Percentiles rank a stretch among this genome's conserved stretches.
Conservation (phyloP, 768 basidiomycete species). For the Trametes villosa region DNA sequence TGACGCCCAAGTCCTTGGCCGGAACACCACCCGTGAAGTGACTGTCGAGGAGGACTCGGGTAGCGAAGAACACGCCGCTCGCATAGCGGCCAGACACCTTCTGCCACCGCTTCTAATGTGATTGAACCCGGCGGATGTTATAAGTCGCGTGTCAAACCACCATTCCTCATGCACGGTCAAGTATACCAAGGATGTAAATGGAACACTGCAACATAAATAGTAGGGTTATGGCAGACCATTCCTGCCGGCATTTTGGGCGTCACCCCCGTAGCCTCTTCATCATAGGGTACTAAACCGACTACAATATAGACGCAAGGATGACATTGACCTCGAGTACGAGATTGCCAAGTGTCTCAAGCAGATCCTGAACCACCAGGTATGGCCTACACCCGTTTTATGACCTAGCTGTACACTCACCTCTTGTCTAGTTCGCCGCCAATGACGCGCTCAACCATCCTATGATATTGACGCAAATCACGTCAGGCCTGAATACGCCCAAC, state of each 20-base stretch:
- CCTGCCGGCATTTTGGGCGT: no score
- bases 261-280: neutral
- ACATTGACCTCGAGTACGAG: conserved; percentile 82
- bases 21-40: no score
- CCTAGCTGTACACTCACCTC: conserved; percentile 18
- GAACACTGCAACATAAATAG: no score
- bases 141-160: no score
- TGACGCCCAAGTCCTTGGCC: neutral
- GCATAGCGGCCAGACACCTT: no score
- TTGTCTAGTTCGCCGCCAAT: conserved; percentile 60
- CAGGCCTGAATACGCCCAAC: conserved; percentile 81
- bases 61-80: no score
- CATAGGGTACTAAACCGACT: neutral
- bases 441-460: conserved; percentile 76
- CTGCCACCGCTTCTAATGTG: no score
- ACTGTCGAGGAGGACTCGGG: no score
- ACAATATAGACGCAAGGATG: conserved; percentile 55
- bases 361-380: conserved; percentile 71
- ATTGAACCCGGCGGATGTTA: no score
- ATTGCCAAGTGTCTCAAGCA: conserved; percentile 84
- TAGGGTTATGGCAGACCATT: no score
- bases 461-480: conserved; percentile 79
- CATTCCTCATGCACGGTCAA: no score
- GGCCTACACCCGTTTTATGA: conserved; percentile 24
- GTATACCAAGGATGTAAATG: no score